Evolutionary conservation across 768 basidiomycete genomes (phyloP).

Genomic region (Hebeloma cylindrosporum): DNA sequence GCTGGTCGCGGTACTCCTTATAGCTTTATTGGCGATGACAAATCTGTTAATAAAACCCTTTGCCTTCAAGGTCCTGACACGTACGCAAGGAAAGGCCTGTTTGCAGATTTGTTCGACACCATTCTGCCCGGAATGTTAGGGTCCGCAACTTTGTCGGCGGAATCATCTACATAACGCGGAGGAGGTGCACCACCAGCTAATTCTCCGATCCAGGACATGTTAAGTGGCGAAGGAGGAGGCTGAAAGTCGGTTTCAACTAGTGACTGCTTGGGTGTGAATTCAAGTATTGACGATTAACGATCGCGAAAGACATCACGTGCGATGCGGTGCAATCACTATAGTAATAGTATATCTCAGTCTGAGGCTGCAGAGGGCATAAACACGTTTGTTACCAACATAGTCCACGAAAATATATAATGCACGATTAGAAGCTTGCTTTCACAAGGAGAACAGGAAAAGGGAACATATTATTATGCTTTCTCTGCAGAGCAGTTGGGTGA

Average conservation of each 20-base stretch:
- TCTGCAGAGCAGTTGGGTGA: slow-evolving; percentile 13
- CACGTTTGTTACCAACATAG: too few species aligned
- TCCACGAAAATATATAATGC: too few species aligned
- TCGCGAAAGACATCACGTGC: too few species aligned
- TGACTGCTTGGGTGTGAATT: not conserved
- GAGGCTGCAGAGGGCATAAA: too few species aligned
- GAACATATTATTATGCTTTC: slow-evolving; percentile 19
- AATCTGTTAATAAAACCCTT: slow-evolving; percentile 2
- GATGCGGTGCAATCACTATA: too few species aligned
- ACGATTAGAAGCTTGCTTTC: too few species aligned
- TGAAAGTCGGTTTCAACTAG: not conserved
- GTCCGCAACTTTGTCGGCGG: slow-evolving; percentile 57
- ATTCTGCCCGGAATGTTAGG: slow-evolving; percentile 63
- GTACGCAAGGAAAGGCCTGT: slow-evolving; percentile 81
- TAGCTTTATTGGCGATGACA: slow-evolving; percentile 43
- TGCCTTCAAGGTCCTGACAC: slow-evolving; percentile 10
- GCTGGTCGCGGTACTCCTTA: slow-evolving; percentile 63
- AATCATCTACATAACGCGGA: slow-evolving; percentile 37
- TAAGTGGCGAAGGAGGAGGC: slow-evolving; percentile 7
- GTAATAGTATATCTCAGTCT: too few species aligned
- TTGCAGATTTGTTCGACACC: slow-evolving; percentile 82
- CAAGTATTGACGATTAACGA: too few species aligned
- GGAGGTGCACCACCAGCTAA: slow-evolving; percentile 38
- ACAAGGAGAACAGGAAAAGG: slow-evolving; percentile 5
- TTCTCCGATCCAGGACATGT: slow-evolving; percentile 71